Conservation (phyloP, 768 basidiomycete genomes). For the Lactarius psammicola region DNA sequence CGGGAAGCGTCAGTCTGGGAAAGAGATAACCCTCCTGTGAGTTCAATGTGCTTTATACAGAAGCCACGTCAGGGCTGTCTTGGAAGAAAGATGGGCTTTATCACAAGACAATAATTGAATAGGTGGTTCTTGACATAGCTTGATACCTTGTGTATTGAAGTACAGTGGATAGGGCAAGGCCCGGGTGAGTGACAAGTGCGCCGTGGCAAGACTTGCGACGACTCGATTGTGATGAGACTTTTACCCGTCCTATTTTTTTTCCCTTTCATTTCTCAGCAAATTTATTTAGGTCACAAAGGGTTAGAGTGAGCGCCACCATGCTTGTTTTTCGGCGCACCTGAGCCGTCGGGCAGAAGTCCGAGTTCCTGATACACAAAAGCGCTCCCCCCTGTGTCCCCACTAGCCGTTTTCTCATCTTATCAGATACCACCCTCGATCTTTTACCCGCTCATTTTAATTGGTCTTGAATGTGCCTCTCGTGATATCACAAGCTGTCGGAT, state of each 20-base stretch:
- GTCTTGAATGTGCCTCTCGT: too few species aligned
- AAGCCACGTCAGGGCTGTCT: conserved; percentile 27
- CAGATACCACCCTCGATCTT: background rate
- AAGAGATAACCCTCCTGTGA: background rate
- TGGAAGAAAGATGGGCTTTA: too few species aligned
- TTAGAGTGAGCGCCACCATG: background rate
- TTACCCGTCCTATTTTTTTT: too few species aligned
- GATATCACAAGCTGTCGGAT: too few species aligned
- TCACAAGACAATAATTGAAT: too few species aligned
- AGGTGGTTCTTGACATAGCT: too few species aligned
- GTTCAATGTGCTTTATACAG: background rate
- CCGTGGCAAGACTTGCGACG: too few species aligned
- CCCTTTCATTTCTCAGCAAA: background rate
- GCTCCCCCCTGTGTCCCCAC: too few species aligned
- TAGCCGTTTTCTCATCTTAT: background rate
- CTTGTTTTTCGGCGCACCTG: background rate
- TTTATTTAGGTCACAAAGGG: background rate
- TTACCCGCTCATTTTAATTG: too few species aligned
- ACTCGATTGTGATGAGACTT: too few species aligned
- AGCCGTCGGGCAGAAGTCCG: background rate
- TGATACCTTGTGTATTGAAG: background rate
- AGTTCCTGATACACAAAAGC: background rate
- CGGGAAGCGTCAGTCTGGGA: conserved; percentile 25
- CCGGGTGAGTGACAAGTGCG: too few species aligned
- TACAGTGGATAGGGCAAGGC: too few species aligned